These are phyloP conservation scores for Trypanosoma rangeli DNA, from an alignment of 208 protist genomes.

Conservation along the genomic window DNA sequence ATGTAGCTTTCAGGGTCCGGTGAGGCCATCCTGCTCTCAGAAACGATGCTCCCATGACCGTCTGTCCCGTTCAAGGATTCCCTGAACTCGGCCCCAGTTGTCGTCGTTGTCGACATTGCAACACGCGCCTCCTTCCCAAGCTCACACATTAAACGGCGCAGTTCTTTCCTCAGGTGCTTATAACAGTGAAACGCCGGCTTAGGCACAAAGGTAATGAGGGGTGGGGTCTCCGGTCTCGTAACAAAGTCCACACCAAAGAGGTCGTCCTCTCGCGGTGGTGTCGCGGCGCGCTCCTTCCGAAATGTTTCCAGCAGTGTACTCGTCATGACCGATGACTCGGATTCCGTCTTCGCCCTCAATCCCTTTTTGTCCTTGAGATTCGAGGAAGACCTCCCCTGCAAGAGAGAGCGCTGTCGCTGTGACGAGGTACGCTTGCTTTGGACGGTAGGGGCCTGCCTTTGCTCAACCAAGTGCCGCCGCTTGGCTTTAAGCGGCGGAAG, in stretches of 20 bases:
- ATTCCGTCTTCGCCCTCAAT: neutral
- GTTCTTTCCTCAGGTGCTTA: slow-evolving; percentile 21
- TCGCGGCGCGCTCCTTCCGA: slow-evolving; percentile 3
- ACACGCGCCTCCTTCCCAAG: neutral
- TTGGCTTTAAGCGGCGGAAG: slow-evolving; percentile 9
- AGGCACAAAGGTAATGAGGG: slow-evolving; percentile 16
- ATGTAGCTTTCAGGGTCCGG: slow-evolving; percentile 25
- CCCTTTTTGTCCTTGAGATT: neutral
- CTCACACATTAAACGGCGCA: slow-evolving; percentile 16
- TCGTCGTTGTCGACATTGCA: neutral
- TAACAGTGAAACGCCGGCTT: slow-evolving; percentile 27
- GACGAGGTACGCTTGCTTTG: neutral
- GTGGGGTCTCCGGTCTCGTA: neutral
- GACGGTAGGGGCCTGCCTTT: no score
- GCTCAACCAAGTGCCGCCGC: no score
- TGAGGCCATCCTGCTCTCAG: neutral
- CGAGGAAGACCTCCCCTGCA: neutral
- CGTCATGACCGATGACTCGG: neutral
- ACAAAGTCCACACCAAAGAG: neutral
- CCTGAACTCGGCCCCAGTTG: neutral
- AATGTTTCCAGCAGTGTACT: slow-evolving; percentile 1
- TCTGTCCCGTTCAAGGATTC: neutral
- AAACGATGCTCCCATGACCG: neutral
- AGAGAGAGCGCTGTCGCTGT: neutral
- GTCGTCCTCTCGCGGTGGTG: neutral